These are phyloP conservation scores for Roridomyces roridus DNA, from an alignment of 768 basidiomycete species.

Conservation along the genomic window DNA sequence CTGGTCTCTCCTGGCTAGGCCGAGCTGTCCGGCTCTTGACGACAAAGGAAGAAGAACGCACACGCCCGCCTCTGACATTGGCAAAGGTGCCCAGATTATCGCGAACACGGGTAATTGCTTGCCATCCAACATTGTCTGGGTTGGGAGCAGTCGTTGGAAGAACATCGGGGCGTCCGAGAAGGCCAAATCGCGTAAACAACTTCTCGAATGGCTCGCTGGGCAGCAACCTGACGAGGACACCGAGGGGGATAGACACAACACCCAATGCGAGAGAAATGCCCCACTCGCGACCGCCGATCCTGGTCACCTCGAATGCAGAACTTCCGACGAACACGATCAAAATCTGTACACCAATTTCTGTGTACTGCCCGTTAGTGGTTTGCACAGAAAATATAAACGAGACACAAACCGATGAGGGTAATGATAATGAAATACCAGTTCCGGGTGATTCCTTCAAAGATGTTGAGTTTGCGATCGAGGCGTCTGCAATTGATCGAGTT, in stretches of 20 bases:
- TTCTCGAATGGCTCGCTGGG: slow-evolving; percentile 83
- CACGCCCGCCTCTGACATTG: slow-evolving; percentile 86
- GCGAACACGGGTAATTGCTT: slow-evolving; percentile 81
- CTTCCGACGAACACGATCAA: slow-evolving; percentile 92
- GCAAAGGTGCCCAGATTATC: slow-evolving; percentile 88
- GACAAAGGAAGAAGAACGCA: slow-evolving; percentile 86
- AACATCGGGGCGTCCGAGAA: slow-evolving; percentile 68
- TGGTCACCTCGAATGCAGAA: slow-evolving; percentile 88
- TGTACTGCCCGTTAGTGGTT: slow-evolving; percentile 5
- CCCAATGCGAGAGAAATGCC: slow-evolving; percentile 91
- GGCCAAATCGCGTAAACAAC: slow-evolving; percentile 55
- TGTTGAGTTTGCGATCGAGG: slow-evolving; percentile 84
- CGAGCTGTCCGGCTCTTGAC: slow-evolving; percentile 77
- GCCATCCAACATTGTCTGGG: slow-evolving; percentile 61
- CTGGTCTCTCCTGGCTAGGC: slow-evolving; percentile 54
- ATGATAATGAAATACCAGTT: slow-evolving; percentile 89
- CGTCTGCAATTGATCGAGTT: slow-evolving; percentile 93
- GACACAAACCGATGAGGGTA: slow-evolving; percentile 78
- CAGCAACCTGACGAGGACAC: slow-evolving; percentile 76
- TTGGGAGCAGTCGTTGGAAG: slow-evolving; percentile 72
- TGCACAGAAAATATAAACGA: background rate
- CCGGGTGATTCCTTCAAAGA: slow-evolving; percentile 80
- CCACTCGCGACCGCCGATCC: slow-evolving; percentile 86
- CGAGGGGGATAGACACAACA: slow-evolving; percentile 86
- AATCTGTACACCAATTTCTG: slow-evolving; percentile 88